A percentile compares a stretch with the other conserved stretches of the same genome.
Conservation (phyloP, 2,329 filamentous ascomycete species). For the Pyrenophora seminiperda region DNA sequence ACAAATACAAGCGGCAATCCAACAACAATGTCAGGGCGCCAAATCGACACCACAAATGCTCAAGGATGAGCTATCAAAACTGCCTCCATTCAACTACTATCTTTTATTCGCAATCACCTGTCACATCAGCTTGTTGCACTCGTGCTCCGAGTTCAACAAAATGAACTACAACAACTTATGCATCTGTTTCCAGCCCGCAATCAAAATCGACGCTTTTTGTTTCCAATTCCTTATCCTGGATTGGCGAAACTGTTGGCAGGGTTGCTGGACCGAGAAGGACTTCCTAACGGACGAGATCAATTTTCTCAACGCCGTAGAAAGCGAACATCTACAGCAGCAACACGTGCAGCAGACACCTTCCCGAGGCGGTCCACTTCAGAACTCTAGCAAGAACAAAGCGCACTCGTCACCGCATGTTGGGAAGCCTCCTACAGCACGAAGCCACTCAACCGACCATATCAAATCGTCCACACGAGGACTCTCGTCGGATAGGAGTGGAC, state of each 20-base stretch:
- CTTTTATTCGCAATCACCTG: slow-evolving; percentile 96
- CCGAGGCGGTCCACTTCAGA: slow-evolving; percentile 35
- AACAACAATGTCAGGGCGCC: slow-evolving; percentile 77
- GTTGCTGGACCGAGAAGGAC: slow-evolving; percentile 86
- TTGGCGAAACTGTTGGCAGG: slow-evolving; percentile 97
- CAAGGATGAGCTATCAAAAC: slow-evolving; percentile 86
- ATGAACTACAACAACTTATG: slow-evolving; percentile 97
- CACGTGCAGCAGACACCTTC: slow-evolving; percentile 19
- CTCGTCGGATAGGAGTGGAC: slow-evolving; percentile 42
- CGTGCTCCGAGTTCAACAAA: slow-evolving; percentile 93
- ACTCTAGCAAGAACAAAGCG: slow-evolving; percentile 32
- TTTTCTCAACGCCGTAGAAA: slow-evolving; percentile 32
- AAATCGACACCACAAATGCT: slow-evolving; percentile 83
- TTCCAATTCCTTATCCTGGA: slow-evolving; percentile 95
- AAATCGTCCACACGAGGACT: slow-evolving; percentile 36
- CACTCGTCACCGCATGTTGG: slow-evolving; percentile 33
- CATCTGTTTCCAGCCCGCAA: slow-evolving; percentile 95
- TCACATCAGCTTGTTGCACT: slow-evolving; percentile 87
- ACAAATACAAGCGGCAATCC: slow-evolving; percentile 76
- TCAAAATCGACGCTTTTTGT: slow-evolving; percentile 93
- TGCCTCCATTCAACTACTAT: slow-evolving; percentile 98
- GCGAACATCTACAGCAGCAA: slow-evolving; percentile 9
- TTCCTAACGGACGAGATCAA: slow-evolving; percentile 54
- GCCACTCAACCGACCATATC: slow-evolving; percentile 38
- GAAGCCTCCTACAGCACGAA: slow-evolving; percentile 36